Evolutionary conservation across 345 rosid genomes (phyloP), one percentile per base, ranked within the genome.

Genomic region (Aethionema arabicum): DNA sequence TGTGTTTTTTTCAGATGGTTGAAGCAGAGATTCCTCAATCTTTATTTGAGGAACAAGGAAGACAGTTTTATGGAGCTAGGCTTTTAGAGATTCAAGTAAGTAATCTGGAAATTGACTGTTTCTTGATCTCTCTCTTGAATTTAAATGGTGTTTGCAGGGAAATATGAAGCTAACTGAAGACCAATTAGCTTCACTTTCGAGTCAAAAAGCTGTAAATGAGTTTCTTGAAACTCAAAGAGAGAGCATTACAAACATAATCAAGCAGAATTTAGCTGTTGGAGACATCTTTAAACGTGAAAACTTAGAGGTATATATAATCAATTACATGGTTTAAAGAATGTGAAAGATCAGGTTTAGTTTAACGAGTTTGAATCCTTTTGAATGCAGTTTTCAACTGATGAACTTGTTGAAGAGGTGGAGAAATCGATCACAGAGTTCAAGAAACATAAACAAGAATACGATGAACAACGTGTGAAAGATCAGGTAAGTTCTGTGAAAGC

Each of bases 11-110:
- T 59, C 71, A 91, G 98, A 92, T 89, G 97, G 95, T 84, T 65
- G 97, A 85, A 75, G 74, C 87, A 63, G 95, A 92, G 71, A 75
- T 89, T 69, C 95, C 98, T 55, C 85, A 52, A 68, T 85, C 93
- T 56, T 77, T 92, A 73, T 85, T 92, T 50, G 97, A 92, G 76
- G 98, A 92, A 73, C 95, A 89, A 87, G 97, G 97, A 39, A 82
- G 97, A 69, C 90, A 85, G 73, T 81, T 92, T 59, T 92, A 92
- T 65, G 98, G 96, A 70, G 83, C 97, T 63, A 80, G 76, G 74
- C 91, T 92, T 79, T 79, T 92, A 33, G 75, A 87, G 76, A 76
- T 89, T 44, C 98, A 89, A 96, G 98, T 80, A 57, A 46, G 79
- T 53, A 1, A 46, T 58, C 49, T 16, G 4, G 2, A 51, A 8